Evolutionary conservation across 2,329 filamentous ascomycete genomes (phyloP).

Genomic region (Fusarium sarcochroum): DNA sequence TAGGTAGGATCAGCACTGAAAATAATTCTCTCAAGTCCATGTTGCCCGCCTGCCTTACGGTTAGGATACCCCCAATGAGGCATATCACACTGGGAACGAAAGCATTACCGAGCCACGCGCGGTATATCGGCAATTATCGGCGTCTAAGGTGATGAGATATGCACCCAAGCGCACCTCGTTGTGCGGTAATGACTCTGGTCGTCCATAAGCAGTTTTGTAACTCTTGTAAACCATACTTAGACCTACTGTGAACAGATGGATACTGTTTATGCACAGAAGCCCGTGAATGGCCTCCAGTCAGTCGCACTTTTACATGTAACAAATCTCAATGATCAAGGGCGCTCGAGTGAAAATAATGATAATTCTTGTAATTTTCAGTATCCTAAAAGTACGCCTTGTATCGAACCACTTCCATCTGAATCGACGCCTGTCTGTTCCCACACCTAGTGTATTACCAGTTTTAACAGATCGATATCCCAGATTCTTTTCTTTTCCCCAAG

Average conservation of each 20-base stretch:
- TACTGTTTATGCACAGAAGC: neutral
- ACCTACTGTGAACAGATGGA: neutral
- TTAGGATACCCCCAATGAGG: neutral
- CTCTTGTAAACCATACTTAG: neutral
- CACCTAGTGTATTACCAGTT: slow-evolving; percentile 40
- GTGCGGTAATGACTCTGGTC: neutral
- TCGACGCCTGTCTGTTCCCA: slow-evolving; percentile 43
- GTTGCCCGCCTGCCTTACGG: slow-evolving; percentile 2
- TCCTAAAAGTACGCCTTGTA: slow-evolving; percentile 43
- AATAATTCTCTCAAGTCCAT: slow-evolving; percentile 5
- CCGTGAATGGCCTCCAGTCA: neutral
- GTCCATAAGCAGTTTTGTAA: no score
- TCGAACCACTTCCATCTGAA: slow-evolving; percentile 41
- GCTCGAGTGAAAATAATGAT: slow-evolving; percentile 8
- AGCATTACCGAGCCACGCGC: slow-evolving; percentile 20
- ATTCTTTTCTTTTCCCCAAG: slow-evolving; percentile 20
- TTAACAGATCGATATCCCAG: slow-evolving; percentile 30
- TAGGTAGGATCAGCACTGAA: slow-evolving; percentile 36
- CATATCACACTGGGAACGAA: neutral
- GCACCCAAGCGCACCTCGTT: slow-evolving; percentile 2
- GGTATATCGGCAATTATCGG: slow-evolving; percentile 15
- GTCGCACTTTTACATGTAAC: neutral
- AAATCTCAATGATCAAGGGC: neutral
- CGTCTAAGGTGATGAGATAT: neutral
- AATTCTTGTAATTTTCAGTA: slow-evolving; percentile 35